These are phyloP conservation scores for Breviolum minutum DNA, from an alignment of 73 alveolate species.

Conservation along the genomic window DNA sequence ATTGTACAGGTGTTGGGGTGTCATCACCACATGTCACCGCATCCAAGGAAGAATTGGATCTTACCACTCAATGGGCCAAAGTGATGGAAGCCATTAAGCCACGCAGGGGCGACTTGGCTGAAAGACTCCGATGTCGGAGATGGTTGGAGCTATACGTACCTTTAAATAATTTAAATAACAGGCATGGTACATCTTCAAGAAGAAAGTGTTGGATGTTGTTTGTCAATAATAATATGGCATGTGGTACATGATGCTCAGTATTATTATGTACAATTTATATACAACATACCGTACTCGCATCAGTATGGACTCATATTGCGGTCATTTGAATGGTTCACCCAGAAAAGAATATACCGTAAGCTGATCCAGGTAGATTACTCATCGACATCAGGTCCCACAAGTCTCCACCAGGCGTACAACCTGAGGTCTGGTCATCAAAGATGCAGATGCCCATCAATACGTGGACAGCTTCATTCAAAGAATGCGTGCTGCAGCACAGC, in stretches of 20 bases:
- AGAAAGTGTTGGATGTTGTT: not conserved
- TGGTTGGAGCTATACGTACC: not conserved
- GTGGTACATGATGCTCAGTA: not conserved
- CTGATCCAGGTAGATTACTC: too few species aligned
- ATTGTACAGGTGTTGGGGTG: too few species aligned
- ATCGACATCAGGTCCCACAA: too few species aligned
- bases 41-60: not conserved
- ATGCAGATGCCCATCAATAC: slow-evolving; percentile 72
- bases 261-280: not conserved
- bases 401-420: too few species aligned
- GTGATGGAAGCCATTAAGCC: slow-evolving; percentile 86
- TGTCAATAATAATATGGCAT: not conserved
- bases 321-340: too few species aligned
- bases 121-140: too few species aligned
- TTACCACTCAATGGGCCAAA: slow-evolving; percentile 11
- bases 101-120: slow-evolving; percentile 68
- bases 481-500: slow-evolving; percentile 17
- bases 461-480: slow-evolving; percentile 31
- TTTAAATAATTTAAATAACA: too few species aligned
- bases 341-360: too few species aligned
- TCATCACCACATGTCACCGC: not conserved
- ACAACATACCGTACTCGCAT: too few species aligned
- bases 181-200: too few species aligned
- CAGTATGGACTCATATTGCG: too few species aligned
- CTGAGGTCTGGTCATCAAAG: slow-evolving; percentile 85